Evolutionary conservation across 1,284 basidiomycete genomes (phyloP).

Genomic region (Ceratobasidium sp.): DNA sequence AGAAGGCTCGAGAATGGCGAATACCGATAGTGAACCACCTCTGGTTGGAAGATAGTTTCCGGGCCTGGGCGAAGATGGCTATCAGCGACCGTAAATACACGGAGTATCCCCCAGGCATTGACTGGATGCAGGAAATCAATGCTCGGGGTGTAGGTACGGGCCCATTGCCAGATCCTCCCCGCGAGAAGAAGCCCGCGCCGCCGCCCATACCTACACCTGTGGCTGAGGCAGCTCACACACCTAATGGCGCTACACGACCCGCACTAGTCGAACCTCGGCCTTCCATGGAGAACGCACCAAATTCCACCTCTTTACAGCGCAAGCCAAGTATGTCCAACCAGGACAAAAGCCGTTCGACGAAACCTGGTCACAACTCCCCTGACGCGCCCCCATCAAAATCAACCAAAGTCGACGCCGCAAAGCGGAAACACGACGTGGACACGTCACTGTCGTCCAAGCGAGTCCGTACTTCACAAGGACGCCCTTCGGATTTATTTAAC

Average conservation of each 20-base stretch:
- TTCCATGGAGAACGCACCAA: background rate
- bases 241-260: background rate
- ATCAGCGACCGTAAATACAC: constrained; percentile 65
- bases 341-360: background rate
- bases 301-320: background rate
- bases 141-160: constrained; percentile 20
- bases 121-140: constrained; percentile 62
- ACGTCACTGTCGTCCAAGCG: constrained; percentile 29
- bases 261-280: background rate
- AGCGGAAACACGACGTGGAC: constrained; percentile 53
- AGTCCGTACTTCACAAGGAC: constrained; percentile 13
- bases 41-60: constrained; percentile 90
- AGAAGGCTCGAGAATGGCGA: constrained; percentile 79
- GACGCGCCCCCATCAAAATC: constrained; percentile 48
- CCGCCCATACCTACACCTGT: background rate
- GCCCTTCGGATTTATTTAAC: background rate
- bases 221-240: background rate
- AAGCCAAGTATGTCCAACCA: background rate
- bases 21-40: constrained; percentile 88
- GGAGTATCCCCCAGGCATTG: constrained; percentile 70
- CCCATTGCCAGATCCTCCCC: constrained; percentile 14
- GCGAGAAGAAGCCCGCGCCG: background rate
- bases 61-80: constrained; percentile 67
- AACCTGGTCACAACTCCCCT: background rate
- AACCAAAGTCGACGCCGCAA: constrained; percentile 53